A percentile compares a stretch with the other conserved stretches of the same genome.
Evolutionary conservation across 2,329 filamentous ascomycete genomes (phyloP).

Genomic region (Lachnellula subtilissima): DNA sequence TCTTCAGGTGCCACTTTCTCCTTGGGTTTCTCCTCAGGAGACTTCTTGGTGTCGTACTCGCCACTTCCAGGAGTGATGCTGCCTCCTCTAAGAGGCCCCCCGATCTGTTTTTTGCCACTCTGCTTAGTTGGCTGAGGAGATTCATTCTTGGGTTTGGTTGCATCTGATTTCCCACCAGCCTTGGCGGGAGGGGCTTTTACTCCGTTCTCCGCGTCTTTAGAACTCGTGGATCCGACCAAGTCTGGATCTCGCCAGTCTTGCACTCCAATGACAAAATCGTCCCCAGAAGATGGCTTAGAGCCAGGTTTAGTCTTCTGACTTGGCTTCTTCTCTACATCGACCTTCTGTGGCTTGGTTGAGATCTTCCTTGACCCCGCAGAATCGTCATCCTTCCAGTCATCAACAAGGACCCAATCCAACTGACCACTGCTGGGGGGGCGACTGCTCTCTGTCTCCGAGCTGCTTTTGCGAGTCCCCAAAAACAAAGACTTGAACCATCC

Average conservation of each 20-base stretch:
- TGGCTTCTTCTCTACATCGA: constrained; percentile 28
- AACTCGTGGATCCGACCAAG: constrained; percentile 43
- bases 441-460: constrained; percentile 45
- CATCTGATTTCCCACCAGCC: constrained; percentile 27
- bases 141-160: constrained; percentile 16
- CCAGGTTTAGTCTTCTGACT: constrained; percentile 19
- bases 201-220: constrained; percentile 31
- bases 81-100: constrained; percentile 48
- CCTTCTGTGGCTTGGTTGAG: constrained; percentile 41
- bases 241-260: constrained; percentile 84
- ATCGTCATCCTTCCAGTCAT: constrained; percentile 59
- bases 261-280: constrained; percentile 75
- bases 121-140: constrained; percentile 14
- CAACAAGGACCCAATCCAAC: constrained; percentile 66
- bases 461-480: constrained; percentile 31
- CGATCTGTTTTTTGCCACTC: constrained; percentile 25
- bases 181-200: constrained; percentile 19
- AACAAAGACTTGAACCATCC: constrained; percentile 46
- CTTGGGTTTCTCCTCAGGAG: constrained; percentile 24
- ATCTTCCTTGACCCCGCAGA: constrained; percentile 31
- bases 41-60: constrained; percentile 48
- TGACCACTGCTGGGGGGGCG: constrained; percentile 69
- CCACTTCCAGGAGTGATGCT: constrained; percentile 69
- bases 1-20: constrained; percentile 22
- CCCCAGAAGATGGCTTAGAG: constrained; percentile 34